Percentiles rank a stretch among this genome's conserved stretches.
Conservation (phyloP, 768 basidiomycete species). For the Rhodotorula sphaerocarpa region DNA sequence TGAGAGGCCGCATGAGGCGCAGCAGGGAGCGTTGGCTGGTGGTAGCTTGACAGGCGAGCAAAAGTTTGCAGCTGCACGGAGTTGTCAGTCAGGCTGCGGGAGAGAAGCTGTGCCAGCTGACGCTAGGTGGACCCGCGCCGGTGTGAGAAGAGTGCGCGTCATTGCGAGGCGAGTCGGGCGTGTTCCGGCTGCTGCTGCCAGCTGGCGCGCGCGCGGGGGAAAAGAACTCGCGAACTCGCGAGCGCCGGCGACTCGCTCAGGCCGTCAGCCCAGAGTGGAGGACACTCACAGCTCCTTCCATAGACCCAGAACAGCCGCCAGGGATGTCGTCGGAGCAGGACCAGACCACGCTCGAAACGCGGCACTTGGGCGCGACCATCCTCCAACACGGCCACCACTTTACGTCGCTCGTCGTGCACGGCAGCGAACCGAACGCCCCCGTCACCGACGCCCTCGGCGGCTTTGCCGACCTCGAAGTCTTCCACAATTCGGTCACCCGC, state of each 20-base stretch:
- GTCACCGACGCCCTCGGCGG: conserved; percentile 19
- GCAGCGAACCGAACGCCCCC: neutral
- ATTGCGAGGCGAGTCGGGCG: neutral
- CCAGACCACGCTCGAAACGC: neutral
- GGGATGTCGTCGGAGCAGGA: neutral
- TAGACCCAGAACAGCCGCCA: too few species aligned
- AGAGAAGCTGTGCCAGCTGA: too few species aligned
- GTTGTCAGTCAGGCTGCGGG: too few species aligned
- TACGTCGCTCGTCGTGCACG: neutral
- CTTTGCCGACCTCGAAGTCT: conserved; percentile 4
- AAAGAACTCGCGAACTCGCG: neutral
- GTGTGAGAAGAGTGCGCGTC: too few species aligned
- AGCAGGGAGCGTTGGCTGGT: too few species aligned
- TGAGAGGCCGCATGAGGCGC: too few species aligned
- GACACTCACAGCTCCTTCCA: conserved; percentile 48
- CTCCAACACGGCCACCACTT: conserved; percentile 16
- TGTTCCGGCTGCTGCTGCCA: neutral
- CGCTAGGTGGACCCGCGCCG: too few species aligned
- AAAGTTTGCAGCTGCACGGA: too few species aligned
- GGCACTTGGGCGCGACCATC: neutral
- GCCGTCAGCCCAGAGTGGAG: conserved; percentile 92
- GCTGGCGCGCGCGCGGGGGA: neutral
- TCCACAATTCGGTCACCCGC: conserved; percentile 5
- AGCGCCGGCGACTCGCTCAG: conserved; percentile 87
- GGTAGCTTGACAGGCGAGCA: too few species aligned